Conservation (phyloP, 768 basidiomycete species). For the Psilocybe sp. region DNA sequence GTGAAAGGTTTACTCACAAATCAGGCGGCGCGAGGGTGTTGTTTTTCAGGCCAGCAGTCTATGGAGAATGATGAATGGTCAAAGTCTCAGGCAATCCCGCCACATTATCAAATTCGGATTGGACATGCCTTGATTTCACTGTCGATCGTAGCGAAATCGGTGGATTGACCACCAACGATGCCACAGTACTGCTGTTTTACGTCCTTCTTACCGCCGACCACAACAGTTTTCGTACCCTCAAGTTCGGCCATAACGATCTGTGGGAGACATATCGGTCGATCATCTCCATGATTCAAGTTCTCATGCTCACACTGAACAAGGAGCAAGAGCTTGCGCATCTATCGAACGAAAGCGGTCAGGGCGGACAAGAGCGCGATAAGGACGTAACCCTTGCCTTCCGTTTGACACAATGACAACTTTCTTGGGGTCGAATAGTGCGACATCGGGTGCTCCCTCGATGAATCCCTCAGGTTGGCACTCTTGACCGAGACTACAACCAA, state of each 20-base stretch:
- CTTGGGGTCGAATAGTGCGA: conserved; percentile 44
- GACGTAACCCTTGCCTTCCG: conserved; percentile 31
- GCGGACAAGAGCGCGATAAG: conserved; percentile 1
- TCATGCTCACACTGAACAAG: conserved; percentile 39
- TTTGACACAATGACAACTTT: conserved; percentile 55
- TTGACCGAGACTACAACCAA: conserved; percentile 36
- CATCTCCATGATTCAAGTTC: conserved; percentile 3
- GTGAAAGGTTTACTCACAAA: conserved; percentile 34
- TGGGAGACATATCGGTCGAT: conserved; percentile 29
- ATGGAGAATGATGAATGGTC: neutral
- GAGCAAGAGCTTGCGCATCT: conserved; percentile 52
- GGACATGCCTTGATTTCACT: conserved; percentile 51
- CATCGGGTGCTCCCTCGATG: conserved; percentile 33
- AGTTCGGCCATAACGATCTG: conserved; percentile 61
- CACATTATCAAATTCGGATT: neutral
- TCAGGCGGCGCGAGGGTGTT: conserved; percentile 57
- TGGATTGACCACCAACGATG: conserved; percentile 62
- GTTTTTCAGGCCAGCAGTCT: conserved; percentile 53
- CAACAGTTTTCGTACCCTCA: conserved; percentile 54
- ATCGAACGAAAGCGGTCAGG: neutral
- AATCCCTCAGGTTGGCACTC: conserved; percentile 30
- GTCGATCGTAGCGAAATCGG: conserved; percentile 56
- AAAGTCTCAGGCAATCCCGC: neutral
- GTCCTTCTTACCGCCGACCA: conserved; percentile 49
- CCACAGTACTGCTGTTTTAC: conserved; percentile 58